phyloP scores from a whole-genome alignment of 2,329 filamentous ascomycete genomes.

The Talaromyces sp. region DNA sequence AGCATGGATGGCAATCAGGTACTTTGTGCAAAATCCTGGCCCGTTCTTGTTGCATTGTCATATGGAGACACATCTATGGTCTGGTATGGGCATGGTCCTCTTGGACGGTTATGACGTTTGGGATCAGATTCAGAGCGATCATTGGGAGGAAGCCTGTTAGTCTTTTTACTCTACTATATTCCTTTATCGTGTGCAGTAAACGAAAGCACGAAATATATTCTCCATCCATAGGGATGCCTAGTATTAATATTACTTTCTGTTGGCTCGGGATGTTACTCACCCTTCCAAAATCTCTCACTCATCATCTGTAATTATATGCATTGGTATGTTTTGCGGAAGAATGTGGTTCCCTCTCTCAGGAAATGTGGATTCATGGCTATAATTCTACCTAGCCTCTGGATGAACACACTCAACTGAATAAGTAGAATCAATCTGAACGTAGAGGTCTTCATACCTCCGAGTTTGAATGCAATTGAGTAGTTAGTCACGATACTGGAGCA shows the following conservation, averaged over 20 bases:
- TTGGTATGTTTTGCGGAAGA: no score
- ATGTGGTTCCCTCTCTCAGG: not conserved
- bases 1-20: slow-evolving; percentile 52
- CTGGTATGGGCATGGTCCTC: slow-evolving; percentile 56
- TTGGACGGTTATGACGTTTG: slow-evolving; percentile 39
- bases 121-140: slow-evolving; percentile 29
- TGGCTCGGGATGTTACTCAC: not conserved
- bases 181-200: not conserved
- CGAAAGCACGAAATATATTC: not conserved
- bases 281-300: not conserved
- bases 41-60: slow-evolving; percentile 57
- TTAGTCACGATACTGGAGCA: no score
- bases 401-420: no score
- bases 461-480: no score
- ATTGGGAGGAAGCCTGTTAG: slow-evolving; percentile 8
- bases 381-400: no score
- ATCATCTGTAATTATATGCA: not conserved
- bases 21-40: slow-evolving; percentile 52
- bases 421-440: no score
- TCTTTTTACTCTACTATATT: not conserved
- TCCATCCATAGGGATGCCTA: not conserved
- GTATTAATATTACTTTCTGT: not conserved
- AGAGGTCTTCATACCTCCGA: no score
- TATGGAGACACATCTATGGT: slow-evolving; percentile 51
- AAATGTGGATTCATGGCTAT: no score